Evolutionary conservation across 805 yeast genomes (phyloP).

Genomic region (Tetrapisispora nanseiensis): DNA sequence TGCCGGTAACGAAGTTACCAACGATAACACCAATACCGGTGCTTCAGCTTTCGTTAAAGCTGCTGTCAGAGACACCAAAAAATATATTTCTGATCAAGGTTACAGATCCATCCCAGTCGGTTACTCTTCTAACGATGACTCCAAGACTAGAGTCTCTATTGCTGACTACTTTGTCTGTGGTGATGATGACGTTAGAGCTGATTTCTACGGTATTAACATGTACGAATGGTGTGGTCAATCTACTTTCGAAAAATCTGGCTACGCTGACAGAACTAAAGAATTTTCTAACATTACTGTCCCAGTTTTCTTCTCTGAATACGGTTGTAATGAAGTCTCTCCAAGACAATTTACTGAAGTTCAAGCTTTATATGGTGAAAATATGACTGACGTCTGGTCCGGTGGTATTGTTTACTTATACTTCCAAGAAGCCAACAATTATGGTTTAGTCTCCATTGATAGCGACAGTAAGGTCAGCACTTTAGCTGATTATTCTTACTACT

Average conservation of each 20-base stretch:
- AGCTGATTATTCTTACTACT: slow-evolving; percentile 54
- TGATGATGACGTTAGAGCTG: slow-evolving; percentile 51
- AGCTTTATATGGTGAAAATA: slow-evolving; percentile 50
- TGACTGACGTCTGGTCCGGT: slow-evolving; percentile 85
- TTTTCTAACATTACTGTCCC: slow-evolving; percentile 62
- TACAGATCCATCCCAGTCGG: slow-evolving; percentile 72
- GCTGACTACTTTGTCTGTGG: slow-evolving; percentile 78
- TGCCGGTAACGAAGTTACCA: slow-evolving; percentile 81
- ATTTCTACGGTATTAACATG: slow-evolving; percentile 83
- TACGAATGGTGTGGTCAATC: slow-evolving; percentile 81
- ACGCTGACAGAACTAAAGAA: slow-evolving; percentile 51
- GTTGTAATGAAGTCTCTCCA: slow-evolving; percentile 63
- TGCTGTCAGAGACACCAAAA: slow-evolving; percentile 68
- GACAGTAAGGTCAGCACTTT: slow-evolving; percentile 43
- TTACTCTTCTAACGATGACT: slow-evolving; percentile 72
- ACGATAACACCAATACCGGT: slow-evolving; percentile 52
- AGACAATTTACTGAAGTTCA: slow-evolving; percentile 66
- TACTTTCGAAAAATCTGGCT: slow-evolving; percentile 52
- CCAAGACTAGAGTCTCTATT: slow-evolving; percentile 50
- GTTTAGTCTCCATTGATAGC: slow-evolving; percentile 50
- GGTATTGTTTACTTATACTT: slow-evolving; percentile 84
- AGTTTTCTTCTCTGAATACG: slow-evolving; percentile 72
- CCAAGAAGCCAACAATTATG: slow-evolving; percentile 66
- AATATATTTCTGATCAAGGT: slow-evolving; percentile 48
- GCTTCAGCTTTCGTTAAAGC: slow-evolving; percentile 80